Evolutionary conservation across 306 rosid species (phyloP).

Genomic region (Quercus robur): DNA sequence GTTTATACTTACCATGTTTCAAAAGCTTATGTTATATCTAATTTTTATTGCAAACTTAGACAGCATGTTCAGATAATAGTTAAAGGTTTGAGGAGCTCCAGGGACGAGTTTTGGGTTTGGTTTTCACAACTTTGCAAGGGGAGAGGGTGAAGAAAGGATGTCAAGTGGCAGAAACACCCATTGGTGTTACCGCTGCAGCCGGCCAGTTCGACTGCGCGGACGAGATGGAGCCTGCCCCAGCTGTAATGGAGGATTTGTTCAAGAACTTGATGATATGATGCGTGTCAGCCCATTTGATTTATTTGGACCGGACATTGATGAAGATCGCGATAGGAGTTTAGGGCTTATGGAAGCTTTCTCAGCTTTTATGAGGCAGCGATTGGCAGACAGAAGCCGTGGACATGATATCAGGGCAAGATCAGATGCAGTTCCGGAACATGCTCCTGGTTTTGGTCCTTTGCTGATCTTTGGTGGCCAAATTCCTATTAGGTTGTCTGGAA

Average conservation of each 20-base stretch:
- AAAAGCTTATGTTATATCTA: not conserved
- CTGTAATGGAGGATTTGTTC: slow-evolving; percentile 61
- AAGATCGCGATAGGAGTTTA: slow-evolving; percentile 33
- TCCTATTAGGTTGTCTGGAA: slow-evolving; percentile 56
- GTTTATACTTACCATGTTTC: not conserved
- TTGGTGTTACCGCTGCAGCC: slow-evolving; percentile 63
- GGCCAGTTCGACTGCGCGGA: slow-evolving; percentile 40
- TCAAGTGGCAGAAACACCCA: slow-evolving; percentile 61
- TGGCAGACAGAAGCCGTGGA: slow-evolving; percentile 38
- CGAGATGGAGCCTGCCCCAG: slow-evolving; percentile 43
- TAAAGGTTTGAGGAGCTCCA: slow-evolving; percentile 16
- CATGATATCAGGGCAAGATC: slow-evolving; percentile 32
- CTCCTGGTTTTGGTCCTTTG: slow-evolving; percentile 43
- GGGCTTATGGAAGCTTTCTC: slow-evolving; percentile 56
- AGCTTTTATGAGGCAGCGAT: slow-evolving; percentile 46
- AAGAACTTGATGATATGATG: slow-evolving; percentile 55
- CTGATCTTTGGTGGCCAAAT: slow-evolving; percentile 67
- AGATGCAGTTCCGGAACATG: slow-evolving; percentile 41
- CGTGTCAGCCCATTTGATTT: slow-evolving; percentile 38
- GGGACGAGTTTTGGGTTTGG: slow-evolving; percentile 18
- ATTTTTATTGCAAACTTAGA: slow-evolving; percentile 22
- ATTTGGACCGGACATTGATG: slow-evolving; percentile 33
- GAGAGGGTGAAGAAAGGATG: slow-evolving; percentile 31
- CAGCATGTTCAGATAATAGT: slow-evolving; percentile 21
- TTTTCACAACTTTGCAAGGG: slow-evolving; percentile 4